These are phyloP conservation scores for Trypanosoma congolense DNA, from an alignment of 208 protist genomes.

Conservation along the genomic window DNA sequence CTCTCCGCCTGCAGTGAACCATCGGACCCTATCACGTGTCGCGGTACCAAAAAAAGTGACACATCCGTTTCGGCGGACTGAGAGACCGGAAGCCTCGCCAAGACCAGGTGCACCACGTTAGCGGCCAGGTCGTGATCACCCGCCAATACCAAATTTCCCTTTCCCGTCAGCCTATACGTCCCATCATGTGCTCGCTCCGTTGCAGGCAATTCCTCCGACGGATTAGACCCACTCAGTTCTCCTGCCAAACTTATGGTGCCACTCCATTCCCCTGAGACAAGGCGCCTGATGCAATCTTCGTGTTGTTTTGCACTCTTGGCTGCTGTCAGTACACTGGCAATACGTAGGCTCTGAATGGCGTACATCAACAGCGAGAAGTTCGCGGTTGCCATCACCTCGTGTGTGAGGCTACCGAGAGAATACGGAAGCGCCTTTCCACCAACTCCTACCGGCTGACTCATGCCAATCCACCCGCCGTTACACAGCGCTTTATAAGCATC, in stretches of 20 bases:
- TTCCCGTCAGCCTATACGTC: slow-evolving; percentile 81
- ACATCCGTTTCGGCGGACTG: slow-evolving; percentile 72
- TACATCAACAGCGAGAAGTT: slow-evolving; percentile 89
- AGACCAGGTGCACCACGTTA: slow-evolving; percentile 86
- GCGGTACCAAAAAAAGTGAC: slow-evolving; percentile 89
- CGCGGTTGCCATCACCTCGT: slow-evolving; percentile 71
- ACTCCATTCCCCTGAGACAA: slow-evolving; percentile 71
- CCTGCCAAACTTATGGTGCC: slow-evolving; percentile 92
- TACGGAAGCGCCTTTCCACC: slow-evolving; percentile 78
- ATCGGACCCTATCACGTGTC: slow-evolving; percentile 60
- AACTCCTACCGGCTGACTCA: slow-evolving; percentile 68
- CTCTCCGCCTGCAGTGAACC: slow-evolving; percentile 54
- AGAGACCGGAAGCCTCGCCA: slow-evolving; percentile 68
- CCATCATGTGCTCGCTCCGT: slow-evolving; percentile 67
- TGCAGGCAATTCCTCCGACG: slow-evolving; percentile 77
- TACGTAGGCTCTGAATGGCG: slow-evolving; percentile 62
- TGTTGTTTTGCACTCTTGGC: slow-evolving; percentile 79
- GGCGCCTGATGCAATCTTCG: slow-evolving; percentile 65
- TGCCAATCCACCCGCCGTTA: slow-evolving; percentile 74
- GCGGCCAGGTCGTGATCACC: slow-evolving; percentile 86
- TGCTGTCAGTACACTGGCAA: slow-evolving; percentile 48
- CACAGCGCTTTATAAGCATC: slow-evolving; percentile 75
- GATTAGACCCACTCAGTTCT: slow-evolving; percentile 81
- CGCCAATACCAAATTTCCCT: slow-evolving; percentile 89
- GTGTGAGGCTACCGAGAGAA: slow-evolving; percentile 52